Evolutionary conservation across 208 protist genomes (phyloP), one percentile per base, ranked within the genome.

Genomic region (Strigomonas oncopelti): DNA sequence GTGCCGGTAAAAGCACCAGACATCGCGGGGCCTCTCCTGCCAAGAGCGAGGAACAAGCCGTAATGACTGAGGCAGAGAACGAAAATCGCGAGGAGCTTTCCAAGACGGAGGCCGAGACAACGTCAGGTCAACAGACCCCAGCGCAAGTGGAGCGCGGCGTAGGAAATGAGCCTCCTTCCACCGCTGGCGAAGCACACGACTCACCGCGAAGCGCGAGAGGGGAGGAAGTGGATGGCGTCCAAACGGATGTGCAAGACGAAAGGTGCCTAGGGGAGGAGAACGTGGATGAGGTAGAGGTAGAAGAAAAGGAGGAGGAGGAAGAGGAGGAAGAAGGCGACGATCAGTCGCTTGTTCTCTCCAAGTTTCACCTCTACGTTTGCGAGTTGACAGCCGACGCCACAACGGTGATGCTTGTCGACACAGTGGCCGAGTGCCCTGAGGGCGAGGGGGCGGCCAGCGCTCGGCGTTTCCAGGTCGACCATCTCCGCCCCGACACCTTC

Each of bases 401-500:
- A 29, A 36, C n/a, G 20, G 29, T 38, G 5, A 24, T 45, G 29
- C 4, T 25, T 9, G 11, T 16, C 13, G 57, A 46, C 29, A 46
- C 57, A 3, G 14, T n/a, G n/a, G 31, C 22, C 16, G 57, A 62
- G 28, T 29, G 57, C 11, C 5, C 31, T 5, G 28, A 46, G 29
- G 28, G 34, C 20, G 7, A 29, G 1, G 20, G 56, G 1, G 2
- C 16, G 8, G 38, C 9, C 11, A 8, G 14, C 38, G 34, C 24
- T 38, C 25, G 48, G 31, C 61, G 8, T 1, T 80, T 91, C 14
- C 67, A 75, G 34, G 65, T 95, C 20, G 69, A 55, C n/a, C 51
- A 72, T 24, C 77, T 96, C 20, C 52, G 36, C 31, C 84, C 84
- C 18, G 93, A 94, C 81, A 79, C 79, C 27, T 74, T 80, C 0